phyloP scores from a whole-genome alignment of 345 rosid species.

The Dovyalis caffra region DNA sequence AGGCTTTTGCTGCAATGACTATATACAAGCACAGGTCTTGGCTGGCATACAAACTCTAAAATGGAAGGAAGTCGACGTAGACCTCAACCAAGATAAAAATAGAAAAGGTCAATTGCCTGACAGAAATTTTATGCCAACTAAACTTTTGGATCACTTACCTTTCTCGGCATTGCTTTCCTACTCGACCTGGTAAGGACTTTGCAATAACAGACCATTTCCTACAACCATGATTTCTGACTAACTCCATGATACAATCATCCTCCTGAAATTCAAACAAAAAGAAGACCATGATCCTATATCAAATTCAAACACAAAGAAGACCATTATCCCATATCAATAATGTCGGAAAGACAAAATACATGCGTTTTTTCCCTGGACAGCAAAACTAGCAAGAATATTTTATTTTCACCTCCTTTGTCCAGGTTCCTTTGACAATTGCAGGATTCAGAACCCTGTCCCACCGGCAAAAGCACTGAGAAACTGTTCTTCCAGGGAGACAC shows the following conservation, averaged over 20 bases:
- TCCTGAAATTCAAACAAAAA: conserved; percentile 22
- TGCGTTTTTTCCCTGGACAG: no score
- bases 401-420: conserved; percentile 30
- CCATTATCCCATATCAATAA: background rate
- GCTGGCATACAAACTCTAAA: background rate
- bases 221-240: conserved; percentile 14
- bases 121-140: no score
- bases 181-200: conserved; percentile 26
- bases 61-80: background rate
- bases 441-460: conserved; percentile 34
- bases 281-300: no score
- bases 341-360: background rate
- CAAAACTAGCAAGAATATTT: background rate
- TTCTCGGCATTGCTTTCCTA: conserved; percentile 33
- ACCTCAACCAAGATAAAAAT: background rate
- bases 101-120: background rate
- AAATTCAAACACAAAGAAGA: no score
- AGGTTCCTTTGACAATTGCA: conserved; percentile 23
- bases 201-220: conserved; percentile 33
- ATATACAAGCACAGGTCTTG: background rate
- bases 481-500: conserved; percentile 23
- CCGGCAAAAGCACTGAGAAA: conserved; percentile 34
- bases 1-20: no score
- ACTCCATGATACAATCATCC: conserved; percentile 20
- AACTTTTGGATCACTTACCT: conserved; percentile 14